These are phyloP conservation scores for Trichaptum fuscoviolaceum DNA, from an alignment of 768 basidiomycete genomes.

Conservation along the genomic window DNA sequence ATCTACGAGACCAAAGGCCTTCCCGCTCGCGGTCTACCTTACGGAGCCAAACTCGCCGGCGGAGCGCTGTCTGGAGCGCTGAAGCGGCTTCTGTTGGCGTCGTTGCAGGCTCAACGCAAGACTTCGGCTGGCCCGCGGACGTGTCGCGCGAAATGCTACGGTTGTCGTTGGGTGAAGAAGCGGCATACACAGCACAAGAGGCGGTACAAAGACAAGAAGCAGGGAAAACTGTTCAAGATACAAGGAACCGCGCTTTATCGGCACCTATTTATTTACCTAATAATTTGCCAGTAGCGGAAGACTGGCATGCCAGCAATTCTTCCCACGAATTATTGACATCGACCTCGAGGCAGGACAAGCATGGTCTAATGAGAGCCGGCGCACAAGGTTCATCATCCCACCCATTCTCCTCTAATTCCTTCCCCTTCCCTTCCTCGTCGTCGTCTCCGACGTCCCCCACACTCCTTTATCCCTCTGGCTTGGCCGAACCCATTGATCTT, in stretches of 20 bases:
- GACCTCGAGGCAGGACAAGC: not conserved
- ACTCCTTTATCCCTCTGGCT: not conserved
- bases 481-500: not conserved
- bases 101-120: conserved; percentile 16
- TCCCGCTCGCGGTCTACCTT: conserved; percentile 24
- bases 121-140: conserved; percentile 51
- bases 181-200: conserved; percentile 19
- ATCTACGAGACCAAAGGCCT: conserved; percentile 3
- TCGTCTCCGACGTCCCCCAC: not conserved
- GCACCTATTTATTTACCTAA: conserved; percentile 1
- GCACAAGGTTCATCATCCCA: not conserved
- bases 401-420: not conserved
- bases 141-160: conserved; percentile 52
- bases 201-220: conserved; percentile 3
- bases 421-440: not conserved
- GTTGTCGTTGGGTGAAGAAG: conserved; percentile 35
- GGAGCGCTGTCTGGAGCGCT: conserved; percentile 56
- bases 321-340: not conserved
- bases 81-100: conserved; percentile 37
- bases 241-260: not conserved
- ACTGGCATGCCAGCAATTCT: not conserved
- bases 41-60: conserved; percentile 37
- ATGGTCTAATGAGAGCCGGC: not conserved
- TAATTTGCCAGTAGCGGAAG: not conserved
- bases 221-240: not conserved